A percentile compares a stretch with the other conserved stretches of the same genome.
These are phyloP conservation scores for Leccinum aurantiacum DNA, from an alignment of 768 basidiomycete genomes.

Conservation along the genomic window DNA sequence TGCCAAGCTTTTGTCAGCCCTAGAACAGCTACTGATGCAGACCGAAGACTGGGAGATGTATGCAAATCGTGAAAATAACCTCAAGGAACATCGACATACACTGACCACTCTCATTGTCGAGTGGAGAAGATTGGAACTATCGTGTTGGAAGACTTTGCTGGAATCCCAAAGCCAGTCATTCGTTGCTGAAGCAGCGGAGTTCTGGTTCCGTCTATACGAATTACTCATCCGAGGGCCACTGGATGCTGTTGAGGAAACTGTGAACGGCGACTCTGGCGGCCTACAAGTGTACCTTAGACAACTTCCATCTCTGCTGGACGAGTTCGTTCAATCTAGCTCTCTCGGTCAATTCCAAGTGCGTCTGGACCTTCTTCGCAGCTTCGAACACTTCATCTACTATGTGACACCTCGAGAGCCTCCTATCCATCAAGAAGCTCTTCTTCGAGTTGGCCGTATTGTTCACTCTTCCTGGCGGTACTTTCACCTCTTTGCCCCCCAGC, in stretches of 20 bases:
- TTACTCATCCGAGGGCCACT: slow-evolving; percentile 63
- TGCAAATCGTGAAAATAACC: slow-evolving; percentile 86
- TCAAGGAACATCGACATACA: slow-evolving; percentile 63
- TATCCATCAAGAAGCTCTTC: slow-evolving; percentile 36
- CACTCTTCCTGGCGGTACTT: slow-evolving; percentile 63
- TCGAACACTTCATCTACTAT: slow-evolving; percentile 49
- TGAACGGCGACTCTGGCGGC: slow-evolving; percentile 30
- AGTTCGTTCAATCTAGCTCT: slow-evolving; percentile 73
- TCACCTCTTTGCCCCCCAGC: slow-evolving; percentile 50
- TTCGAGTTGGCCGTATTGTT: slow-evolving; percentile 58
- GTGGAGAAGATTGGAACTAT: slow-evolving; percentile 88
- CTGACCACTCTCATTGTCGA: slow-evolving; percentile 75
- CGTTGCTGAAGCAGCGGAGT: slow-evolving; percentile 52
- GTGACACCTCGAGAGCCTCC: slow-evolving; percentile 36
- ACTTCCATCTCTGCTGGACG: slow-evolving; percentile 76
- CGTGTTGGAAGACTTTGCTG: slow-evolving; percentile 82
- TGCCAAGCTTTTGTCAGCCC: slow-evolving; percentile 74
- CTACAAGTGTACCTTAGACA: slow-evolving; percentile 56
- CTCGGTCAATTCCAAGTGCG: slow-evolving; percentile 80
- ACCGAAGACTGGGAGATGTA: slow-evolving; percentile 97
- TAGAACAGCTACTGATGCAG: slow-evolving; percentile 84
- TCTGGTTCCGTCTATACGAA: slow-evolving; percentile 94
- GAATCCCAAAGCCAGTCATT: slow-evolving; percentile 61
- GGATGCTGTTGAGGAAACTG: slow-evolving; percentile 44
- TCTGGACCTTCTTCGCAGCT: slow-evolving; percentile 66